Base-by-base conservation (phyloP, 1,284 basidiomycete species). In the Tylopilus orsonianus region DNA sequence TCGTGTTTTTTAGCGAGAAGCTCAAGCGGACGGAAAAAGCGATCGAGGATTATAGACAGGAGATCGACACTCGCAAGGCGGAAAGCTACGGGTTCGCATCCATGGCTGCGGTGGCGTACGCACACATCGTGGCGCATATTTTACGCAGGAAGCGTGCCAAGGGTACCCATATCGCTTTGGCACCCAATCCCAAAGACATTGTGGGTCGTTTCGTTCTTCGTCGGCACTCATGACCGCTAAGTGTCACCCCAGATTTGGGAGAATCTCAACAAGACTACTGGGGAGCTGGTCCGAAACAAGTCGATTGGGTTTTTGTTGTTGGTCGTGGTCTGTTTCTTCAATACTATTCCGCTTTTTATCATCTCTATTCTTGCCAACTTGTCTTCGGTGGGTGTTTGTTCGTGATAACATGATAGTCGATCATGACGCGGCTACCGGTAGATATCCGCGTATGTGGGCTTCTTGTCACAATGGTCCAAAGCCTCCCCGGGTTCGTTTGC, bases 1-100 rank as follows among this genome's bases (percentile, higher is more conserved):
- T n/a, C n/a, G n/a, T n/a, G n/a, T 36, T 39, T 49, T 35, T 29
- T 45, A 89, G 85, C 35, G 77, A 76, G 29, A 89, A 86, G 63
- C 74, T 90, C 14, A 81, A 84, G 64, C 82, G 85, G 34, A 90
- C 83, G 18, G 93, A 86, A 69, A 80, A 74, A 49, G 79, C 86
- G 5, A 89, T 97, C 43, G 89, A 95, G 53, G 79, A 85, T 44
- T 86, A 87, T 60, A 83, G 92, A 20, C 69, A 71, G 20, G 79
- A 87, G 54, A 87, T 92, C 50, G 84, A 90, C 61, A 78, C 75
- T 14, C 78, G 83, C 52, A 88, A 88, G 65, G 79, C 92, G 2
- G 92, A 96, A 70, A 90, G 83, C 64, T 96, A 94, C 67, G 94
- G 92, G 13, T 96, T 96, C 65, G 92, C 93, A 3, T 93, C 91